These are phyloP conservation scores for Carpinus fangiana DNA, from an alignment of 306 rosid genomes.

Conservation along the genomic window DNA sequence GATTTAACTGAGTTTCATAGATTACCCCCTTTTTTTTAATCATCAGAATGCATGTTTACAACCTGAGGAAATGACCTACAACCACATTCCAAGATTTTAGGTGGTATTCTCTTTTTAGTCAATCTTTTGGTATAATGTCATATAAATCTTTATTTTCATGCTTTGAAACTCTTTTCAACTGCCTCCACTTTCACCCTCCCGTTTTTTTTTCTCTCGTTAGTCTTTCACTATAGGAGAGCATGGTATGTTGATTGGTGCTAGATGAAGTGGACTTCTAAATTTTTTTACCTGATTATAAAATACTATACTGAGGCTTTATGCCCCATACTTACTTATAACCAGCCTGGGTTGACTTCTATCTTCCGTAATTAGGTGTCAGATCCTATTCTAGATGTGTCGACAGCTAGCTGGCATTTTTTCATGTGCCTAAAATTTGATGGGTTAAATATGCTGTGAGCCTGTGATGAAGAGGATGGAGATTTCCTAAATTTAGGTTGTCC, in stretches of 20 bases:
- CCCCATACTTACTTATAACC: not conserved
- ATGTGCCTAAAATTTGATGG: too few species aligned
- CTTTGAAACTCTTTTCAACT: not conserved
- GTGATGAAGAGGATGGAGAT: too few species aligned
- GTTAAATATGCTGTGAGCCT: too few species aligned
- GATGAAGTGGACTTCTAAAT: not conserved
- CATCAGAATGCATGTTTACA: not conserved
- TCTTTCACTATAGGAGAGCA: not conserved
- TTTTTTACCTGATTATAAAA: not conserved
- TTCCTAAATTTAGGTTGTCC: too few species aligned
- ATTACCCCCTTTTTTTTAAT: not conserved
- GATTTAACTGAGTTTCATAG: not conserved
- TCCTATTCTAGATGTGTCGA: constrained; percentile 3
- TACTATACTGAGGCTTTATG: too few species aligned
- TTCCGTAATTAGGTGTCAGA: not conserved
- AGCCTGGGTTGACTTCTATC: not conserved
- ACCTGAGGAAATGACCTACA: not conserved
- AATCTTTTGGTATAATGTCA: not conserved
- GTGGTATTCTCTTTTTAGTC: not conserved
- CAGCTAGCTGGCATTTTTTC: not conserved
- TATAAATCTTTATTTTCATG: not conserved
- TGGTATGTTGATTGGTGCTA: not conserved
- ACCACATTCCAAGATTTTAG: not conserved
- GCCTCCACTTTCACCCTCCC: not conserved
- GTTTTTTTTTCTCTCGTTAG: not conserved